Evolutionary conservation across 345 rosid genomes (phyloP), one percentile per base, ranked within the genome.

Genomic region (Eucalyptus tenuipes): DNA sequence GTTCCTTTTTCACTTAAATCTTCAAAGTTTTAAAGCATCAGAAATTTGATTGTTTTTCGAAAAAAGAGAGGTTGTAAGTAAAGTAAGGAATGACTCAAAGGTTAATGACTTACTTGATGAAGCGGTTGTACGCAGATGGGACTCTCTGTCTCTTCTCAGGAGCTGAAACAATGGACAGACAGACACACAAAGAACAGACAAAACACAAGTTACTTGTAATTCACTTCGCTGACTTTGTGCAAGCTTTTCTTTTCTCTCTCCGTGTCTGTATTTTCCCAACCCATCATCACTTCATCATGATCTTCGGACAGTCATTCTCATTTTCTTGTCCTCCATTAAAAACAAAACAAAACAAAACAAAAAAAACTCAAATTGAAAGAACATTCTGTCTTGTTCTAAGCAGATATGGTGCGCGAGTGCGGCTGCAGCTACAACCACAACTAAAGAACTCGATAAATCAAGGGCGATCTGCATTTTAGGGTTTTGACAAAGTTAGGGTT

Each of bases 51-150:
- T 48, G 44, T 27, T 85, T 85, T 48, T 48, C 7, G 15, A 47
- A 47, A 84, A 44, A 44, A 44, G 18, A 44, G 31, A 82, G 47
- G 31, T 48, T 47, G 86, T 49, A 7, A 85, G 55, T 49, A 71
- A 71, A 33, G 81, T 37, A 75, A 75, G 42, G 47, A 75, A 37
- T 75, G 45, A 53, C 25, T 8, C n/a, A 9, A 31, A 59, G 86
- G 40, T 31, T 53, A 59, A 20, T 10, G 52, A 90, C 97, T 93
- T 91, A 98, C 99, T 98, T 98, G 95, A 98, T 98, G 93, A 98
- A 98, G 93, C 99, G 97, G 93, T 98, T 98, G 96, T 98, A 98
- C 79, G 99, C 99, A 86, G 99, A 98, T 91, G 99, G 99, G 94
- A 98, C 99, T 95, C 99, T 94, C 94, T 96, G 99, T 94, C 99